Evolutionary conservation across 306 rosid species (phyloP).

Genomic region (Lathyrus sativus): DNA sequence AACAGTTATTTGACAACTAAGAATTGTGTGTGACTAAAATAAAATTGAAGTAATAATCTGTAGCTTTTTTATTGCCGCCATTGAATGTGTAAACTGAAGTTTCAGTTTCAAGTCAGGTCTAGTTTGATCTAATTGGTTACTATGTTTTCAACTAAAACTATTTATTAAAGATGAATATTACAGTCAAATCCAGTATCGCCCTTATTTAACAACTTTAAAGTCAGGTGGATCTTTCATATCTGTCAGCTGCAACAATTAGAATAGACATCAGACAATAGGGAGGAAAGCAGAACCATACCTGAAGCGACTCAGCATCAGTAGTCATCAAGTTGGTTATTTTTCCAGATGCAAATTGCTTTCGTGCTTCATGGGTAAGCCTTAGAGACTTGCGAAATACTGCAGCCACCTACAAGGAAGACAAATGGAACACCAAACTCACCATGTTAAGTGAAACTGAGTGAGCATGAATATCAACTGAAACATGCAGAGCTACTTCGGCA

Average conservation of each 20-base stretch:
- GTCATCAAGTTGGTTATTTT: constrained; percentile 98
- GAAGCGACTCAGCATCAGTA: constrained; percentile 93
- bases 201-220: constrained; percentile 17
- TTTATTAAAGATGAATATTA: constrained; percentile 11
- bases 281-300: constrained; percentile 48
- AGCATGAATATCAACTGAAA: constrained; percentile 29
- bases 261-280: constrained; percentile 29
- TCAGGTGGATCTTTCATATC: constrained; percentile 25
- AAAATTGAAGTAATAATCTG: constrained; percentile 5
- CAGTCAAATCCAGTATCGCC: constrained; percentile 11
- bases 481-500: constrained; percentile 23
- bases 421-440: constrained; percentile 25
- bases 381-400: constrained; percentile 94
- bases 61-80: not conserved
- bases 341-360: constrained; percentile 89
- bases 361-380: constrained; percentile 95
- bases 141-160: constrained; percentile 14
- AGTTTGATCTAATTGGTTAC: not conserved
- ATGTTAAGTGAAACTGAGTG: constrained; percentile 23
- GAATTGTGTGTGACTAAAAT: constrained; percentile 4
- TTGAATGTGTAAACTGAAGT: not conserved
- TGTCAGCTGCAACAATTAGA: constrained; percentile 7
- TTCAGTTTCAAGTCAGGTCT: constrained; percentile 14
- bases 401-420: constrained; percentile 64
- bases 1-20: constrained; percentile 9